Conservation (phyloP, 805 yeast species). For the Metschnikowia lachancei region DNA sequence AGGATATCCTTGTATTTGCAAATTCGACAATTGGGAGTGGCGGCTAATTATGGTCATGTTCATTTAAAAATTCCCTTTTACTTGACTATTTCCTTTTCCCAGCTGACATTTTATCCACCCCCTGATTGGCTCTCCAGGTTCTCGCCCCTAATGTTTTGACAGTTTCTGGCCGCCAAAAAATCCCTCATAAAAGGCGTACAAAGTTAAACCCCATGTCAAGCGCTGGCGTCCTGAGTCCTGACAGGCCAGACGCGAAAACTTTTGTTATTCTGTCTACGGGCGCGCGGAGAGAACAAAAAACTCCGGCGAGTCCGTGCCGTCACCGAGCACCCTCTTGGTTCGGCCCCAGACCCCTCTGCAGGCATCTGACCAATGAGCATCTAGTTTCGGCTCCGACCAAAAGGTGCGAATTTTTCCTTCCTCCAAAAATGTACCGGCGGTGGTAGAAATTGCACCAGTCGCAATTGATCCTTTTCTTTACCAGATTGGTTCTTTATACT, state of each 20-base stretch:
- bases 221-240: too few species aligned
- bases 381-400: conserved; percentile 20
- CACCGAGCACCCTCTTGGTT: conserved; percentile 4
- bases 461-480: conserved; percentile 7
- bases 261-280: not conserved
- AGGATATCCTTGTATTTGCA: too few species aligned
- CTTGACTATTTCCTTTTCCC: too few species aligned
- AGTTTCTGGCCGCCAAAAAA: too few species aligned
- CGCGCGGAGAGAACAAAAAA: not conserved
- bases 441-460: conserved; percentile 4
- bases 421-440: conserved; percentile 1
- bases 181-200: too few species aligned
- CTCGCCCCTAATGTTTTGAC: too few species aligned
- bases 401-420: conserved; percentile 20
- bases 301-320: conserved; percentile 5
- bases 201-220: too few species aligned
- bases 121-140: too few species aligned
- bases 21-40: too few species aligned
- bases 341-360: conserved; percentile 2
- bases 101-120: too few species aligned
- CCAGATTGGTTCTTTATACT: conserved; percentile 11
- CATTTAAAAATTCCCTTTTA: too few species aligned
- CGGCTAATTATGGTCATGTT: too few species aligned
- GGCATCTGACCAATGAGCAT: conserved; percentile 16
- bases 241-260: not conserved